Percentiles rank a stretch among this genome's conserved stretches.
phyloP scores from a whole-genome alignment of 257 asterid species.

The Scutellaria barbata region DNA sequence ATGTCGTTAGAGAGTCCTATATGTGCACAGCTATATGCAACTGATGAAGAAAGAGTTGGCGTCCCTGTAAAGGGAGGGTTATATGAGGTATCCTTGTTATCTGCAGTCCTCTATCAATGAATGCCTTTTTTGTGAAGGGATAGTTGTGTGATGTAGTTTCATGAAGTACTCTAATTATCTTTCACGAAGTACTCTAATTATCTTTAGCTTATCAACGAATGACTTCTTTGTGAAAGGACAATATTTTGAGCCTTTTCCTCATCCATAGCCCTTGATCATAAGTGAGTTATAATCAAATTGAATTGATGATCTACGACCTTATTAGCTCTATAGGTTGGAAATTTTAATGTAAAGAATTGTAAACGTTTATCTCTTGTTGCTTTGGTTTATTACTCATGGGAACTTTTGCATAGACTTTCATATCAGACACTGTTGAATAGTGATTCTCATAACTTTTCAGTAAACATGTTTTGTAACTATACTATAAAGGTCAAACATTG shows the following conservation, averaged over 20 bases:
- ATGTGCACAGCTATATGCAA: constrained; percentile 40
- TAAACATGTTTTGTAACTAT: not conserved
- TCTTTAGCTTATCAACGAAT: not conserved
- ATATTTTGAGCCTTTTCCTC: not conserved
- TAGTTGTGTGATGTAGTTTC: constrained; percentile 34
- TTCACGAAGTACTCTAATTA: constrained; percentile 50
- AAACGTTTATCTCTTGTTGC: not conserved
- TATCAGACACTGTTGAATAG: constrained; percentile 17
- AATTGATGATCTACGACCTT: no score
- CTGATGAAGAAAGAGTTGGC: constrained; percentile 97
- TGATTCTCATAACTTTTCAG: not conserved
- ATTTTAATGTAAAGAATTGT: no score
- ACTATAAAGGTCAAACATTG: no score
- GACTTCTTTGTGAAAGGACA: constrained; percentile 22
- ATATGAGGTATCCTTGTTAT: constrained; percentile 70
- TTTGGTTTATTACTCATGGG: constrained; percentile 12
- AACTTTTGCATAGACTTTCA: not conserved
- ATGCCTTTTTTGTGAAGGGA: constrained; percentile 15
- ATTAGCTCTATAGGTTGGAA: no score
- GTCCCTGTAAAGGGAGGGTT: constrained; percentile 97
- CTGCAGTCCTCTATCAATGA: constrained; percentile 17
- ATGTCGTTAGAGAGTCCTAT: constrained; percentile 44
- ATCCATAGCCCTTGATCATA: no score
- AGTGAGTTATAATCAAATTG: no score
- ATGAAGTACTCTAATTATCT: no score